Base-by-base conservation (phyloP, 2,329 filamentous ascomycete genomes). In the Macrophomina pseudophaseolina region DNA sequence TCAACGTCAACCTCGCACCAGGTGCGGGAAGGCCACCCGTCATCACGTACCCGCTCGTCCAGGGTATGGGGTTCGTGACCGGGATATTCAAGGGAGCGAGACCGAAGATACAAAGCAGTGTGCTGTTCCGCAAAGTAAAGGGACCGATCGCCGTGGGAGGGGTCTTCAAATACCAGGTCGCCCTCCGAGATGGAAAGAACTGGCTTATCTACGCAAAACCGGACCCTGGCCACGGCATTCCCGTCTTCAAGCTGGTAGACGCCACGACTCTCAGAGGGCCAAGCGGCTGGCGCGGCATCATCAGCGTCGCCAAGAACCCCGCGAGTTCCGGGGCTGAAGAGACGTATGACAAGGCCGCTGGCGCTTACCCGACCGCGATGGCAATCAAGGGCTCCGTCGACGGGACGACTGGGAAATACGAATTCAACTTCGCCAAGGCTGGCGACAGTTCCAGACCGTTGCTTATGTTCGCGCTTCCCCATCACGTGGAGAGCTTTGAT, bases 61-160 rank as follows among this genome's bases (percentile, higher is more conserved):
- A 98, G 75, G 95, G 95, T 18, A 95, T 96, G 88, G 91, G 88
- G 0, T 95, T 93, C 72, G 84, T 97, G 23, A 97, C 94, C 3
- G 93, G 85, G 0, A 77, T 92, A 32, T 98, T 94, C 78, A 85
- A 85, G 65, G 87, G 87, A 32, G 84, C 87, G 0, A 89, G 87
- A 14, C 94, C 94, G 0, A 72, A 89, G 1, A 83, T 98, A 42
- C 88, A 92, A 71, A 91, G 90, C 44, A 89, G 88, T 1, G 86
- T 97, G 1, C 91, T 90, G 71, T 97, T 95, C 82, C 85, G 85
- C 67, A 88, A 85, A 28, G 83, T 97, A 6, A 44, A 42, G 14
- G 42, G 54, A 16, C 54, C 58, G 11, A 12, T 66, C 30, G 64
- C 46, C 35, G 16, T 6, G 4, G 78, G 82, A 4, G 86, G 88